phyloP scores from a whole-genome alignment of 2,329 filamentous ascomycete genomes.

The Ophiostoma quercus region DNA sequence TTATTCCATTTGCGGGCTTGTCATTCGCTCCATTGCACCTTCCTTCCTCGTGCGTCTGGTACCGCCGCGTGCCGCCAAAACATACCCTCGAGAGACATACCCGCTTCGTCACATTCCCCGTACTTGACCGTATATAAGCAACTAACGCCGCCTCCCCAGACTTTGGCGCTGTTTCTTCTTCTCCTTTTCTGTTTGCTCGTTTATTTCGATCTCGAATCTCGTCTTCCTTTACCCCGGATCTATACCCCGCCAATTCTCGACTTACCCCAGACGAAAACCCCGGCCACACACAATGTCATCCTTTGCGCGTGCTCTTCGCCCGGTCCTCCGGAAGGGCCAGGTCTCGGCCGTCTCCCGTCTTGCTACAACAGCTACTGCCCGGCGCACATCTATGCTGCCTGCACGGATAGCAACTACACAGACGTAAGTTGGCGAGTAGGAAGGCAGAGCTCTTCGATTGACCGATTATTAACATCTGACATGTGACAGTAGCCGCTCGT shows the following conservation, averaged over 20 bases:
- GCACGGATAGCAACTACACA: constrained; percentile 18
- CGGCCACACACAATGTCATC: constrained; percentile 40
- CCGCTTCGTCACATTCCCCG: neutral
- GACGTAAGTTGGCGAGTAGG: constrained; percentile 15
- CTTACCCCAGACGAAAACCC: constrained; percentile 12
- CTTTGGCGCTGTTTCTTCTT: neutral
- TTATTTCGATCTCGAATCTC: neutral
- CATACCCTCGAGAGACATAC: neutral
- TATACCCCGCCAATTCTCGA: neutral
- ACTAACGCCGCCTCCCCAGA: neutral
- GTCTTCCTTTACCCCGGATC: neutral
- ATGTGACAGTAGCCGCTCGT: constrained; percentile 42
- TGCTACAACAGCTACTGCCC: constrained; percentile 18
- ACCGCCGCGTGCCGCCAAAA: constrained; percentile 4
- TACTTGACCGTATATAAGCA: constrained; percentile 3
- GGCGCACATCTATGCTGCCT: constrained; percentile 17
- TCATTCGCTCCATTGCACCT: neutral
- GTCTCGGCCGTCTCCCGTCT: constrained; percentile 24
- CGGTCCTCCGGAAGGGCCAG: constrained; percentile 45
- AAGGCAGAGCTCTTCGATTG: neutral
- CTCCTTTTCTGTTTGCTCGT: neutral
- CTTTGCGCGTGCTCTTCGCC: constrained; percentile 47
- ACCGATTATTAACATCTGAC: neutral
- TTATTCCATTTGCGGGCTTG: neutral
- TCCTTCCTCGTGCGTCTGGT: neutral